These are phyloP conservation scores for Mycena epipterygia DNA, from an alignment of 768 basidiomycete genomes.

Conservation along the genomic window DNA sequence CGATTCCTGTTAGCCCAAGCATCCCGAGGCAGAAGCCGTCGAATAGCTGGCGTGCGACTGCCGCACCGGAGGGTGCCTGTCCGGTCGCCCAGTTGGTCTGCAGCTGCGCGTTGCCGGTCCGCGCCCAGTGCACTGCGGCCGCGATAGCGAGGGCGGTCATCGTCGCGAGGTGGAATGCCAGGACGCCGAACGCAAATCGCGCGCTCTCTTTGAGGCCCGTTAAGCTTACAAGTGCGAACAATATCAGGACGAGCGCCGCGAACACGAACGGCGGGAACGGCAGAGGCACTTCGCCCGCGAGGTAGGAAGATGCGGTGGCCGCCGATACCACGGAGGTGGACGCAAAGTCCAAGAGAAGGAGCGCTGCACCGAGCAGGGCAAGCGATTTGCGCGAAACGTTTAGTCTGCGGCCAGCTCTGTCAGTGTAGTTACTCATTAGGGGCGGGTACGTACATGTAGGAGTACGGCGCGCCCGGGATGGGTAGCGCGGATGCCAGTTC, in stretches of 20 bases:
- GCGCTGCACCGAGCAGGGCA: constrained; percentile 74
- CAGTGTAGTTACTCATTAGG: no score
- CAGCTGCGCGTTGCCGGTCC: constrained; percentile 62
- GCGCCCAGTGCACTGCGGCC: constrained; percentile 65
- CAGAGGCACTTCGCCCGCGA: constrained; percentile 71
- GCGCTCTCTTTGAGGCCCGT: constrained; percentile 75
- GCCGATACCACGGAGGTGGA: constrained; percentile 81
- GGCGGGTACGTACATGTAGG: constrained; percentile 70
- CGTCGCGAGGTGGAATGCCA: constrained; percentile 72
- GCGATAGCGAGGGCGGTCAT: constrained; percentile 69
- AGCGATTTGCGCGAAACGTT: constrained; percentile 74
- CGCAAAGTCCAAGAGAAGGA: constrained; percentile 79
- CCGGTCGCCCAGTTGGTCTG: constrained; percentile 67
- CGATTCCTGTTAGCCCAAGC: constrained; percentile 80
- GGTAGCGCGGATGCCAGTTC: constrained; percentile 80
- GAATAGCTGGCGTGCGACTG: constrained; percentile 64
- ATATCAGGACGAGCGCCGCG: constrained; percentile 64
- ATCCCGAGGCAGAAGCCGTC: constrained; percentile 79
- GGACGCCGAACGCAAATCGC: constrained; percentile 67
- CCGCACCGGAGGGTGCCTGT: constrained; percentile 44
- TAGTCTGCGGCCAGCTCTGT: constrained; percentile 51
- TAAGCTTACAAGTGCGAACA: constrained; percentile 69
- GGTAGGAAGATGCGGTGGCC: constrained; percentile 77
- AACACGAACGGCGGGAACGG: constrained; percentile 70
- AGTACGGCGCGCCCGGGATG: constrained; percentile 79